Conservation (phyloP, 83 land plant genomes). For the Larix sibirica region DNA sequence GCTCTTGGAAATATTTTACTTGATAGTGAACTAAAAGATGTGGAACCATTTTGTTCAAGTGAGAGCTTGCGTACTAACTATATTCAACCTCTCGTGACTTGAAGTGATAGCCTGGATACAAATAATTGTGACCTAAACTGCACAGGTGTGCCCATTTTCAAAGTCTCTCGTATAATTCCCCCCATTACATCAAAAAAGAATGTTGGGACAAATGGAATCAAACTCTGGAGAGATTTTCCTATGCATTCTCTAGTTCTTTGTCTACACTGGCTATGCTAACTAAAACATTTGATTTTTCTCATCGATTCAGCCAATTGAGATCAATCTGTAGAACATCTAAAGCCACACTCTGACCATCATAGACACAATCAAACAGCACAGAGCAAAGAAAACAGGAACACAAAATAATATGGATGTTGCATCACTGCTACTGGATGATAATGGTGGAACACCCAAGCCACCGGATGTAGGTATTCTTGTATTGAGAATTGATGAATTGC, state of each 20-base stretch:
- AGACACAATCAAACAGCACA: not conserved
- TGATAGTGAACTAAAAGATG: no score
- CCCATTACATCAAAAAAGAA: not conserved
- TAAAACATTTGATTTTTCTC: not conserved
- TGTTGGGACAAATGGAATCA: not conserved
- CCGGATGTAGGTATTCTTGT: conserved; percentile 8
- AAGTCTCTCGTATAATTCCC: no score
- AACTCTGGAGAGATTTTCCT: not conserved
- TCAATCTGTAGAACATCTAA: not conserved
- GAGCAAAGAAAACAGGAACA: conserved; percentile 10
- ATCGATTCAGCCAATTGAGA: not conserved
- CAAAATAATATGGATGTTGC: conserved; percentile 6
- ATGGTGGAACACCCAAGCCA: conserved; percentile 13
- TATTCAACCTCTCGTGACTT: no score
- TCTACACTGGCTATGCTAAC: conserved; percentile 2
- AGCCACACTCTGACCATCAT: not conserved
- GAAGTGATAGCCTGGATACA: no score
- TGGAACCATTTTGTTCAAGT: no score
- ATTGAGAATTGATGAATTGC: conserved; percentile 9
- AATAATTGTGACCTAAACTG: no score
- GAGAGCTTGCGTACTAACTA: no score
- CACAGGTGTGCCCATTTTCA: no score
- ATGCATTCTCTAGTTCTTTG: not conserved
- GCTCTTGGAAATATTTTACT: no score
- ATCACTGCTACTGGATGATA: not conserved